These are phyloP conservation scores for Camptophora hylomeconis DNA, from an alignment of 2,329 filamentous ascomycete species.

Conservation along the genomic window DNA sequence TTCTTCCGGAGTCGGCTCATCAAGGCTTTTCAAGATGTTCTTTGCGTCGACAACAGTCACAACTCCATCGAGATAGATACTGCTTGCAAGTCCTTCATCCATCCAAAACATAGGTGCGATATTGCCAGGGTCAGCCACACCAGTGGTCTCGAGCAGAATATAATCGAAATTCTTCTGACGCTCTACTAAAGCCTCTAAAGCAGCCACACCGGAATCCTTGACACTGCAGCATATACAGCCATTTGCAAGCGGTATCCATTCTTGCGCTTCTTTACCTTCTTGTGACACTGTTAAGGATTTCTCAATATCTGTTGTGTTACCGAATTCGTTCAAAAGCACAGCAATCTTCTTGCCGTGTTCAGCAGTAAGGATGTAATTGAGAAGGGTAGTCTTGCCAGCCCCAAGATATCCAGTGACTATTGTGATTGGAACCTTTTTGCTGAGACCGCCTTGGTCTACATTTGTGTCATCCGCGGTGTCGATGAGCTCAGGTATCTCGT, in stretches of 20 bases:
- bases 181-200: conserved; percentile 91
- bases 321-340: conserved; percentile 92
- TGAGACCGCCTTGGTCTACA: conserved; percentile 16
- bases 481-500: conserved; percentile 31
- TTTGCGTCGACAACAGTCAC: conserved; percentile 92
- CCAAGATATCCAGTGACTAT: conserved; percentile 67
- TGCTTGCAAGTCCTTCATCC: conserved; percentile 86
- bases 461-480: conserved; percentile 18
- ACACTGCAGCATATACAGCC: conserved; percentile 97
- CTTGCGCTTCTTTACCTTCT: conserved; percentile 67
- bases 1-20: conserved; percentile 44
- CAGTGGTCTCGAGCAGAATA: conserved; percentile 91
- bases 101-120: conserved; percentile 96
- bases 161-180: conserved; percentile 92
- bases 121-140: conserved; percentile 88
- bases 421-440: conserved; percentile 35
- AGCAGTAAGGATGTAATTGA: conserved; percentile 92
- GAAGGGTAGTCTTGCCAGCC: conserved; percentile 83
- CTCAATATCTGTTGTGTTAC: conserved; percentile 83
- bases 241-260: conserved; percentile 93
- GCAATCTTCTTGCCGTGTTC: conserved; percentile 97
- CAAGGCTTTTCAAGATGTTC: conserved; percentile 71
- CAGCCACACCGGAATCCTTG: conserved; percentile 89
- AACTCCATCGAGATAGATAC: conserved; percentile 92
- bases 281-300: conserved; percentile 87